Evolutionary conservation across 2,329 filamentous ascomycete genomes (phyloP), one percentile per base, ranked within the genome.

Genomic region (Neopestalotiopsis rosae): DNA sequence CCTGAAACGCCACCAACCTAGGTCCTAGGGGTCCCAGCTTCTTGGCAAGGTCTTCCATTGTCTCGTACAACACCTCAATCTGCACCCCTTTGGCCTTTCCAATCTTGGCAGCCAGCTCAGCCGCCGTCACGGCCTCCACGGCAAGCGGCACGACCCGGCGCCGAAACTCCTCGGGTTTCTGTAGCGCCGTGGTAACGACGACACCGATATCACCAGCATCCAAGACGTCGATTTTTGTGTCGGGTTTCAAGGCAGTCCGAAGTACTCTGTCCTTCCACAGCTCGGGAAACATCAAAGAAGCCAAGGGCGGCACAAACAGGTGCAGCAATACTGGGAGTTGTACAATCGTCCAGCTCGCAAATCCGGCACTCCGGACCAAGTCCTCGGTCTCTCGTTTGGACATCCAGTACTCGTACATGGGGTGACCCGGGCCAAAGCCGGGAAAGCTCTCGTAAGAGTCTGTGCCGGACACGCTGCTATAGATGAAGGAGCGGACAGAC

Each of bases 341-440:
- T 0, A 65, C 38, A 38, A 68, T 61, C 2, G 67, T 68, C 61
- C 45, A 65, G 52, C n/a, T 42, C 49, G n/a, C 28, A 30, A 68
- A 68, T 9, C 67, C 61, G 4, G 34, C 61, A 38, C 42, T 34
- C 14, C 67, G 45, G 6, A 68, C 67, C n/a, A 65, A 61, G 24
- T 68, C 30, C 67, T 68, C 67, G 17, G 61, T 49, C 24, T 45
- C 67, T 32, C 61, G 45, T 52, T 68, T 68, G 12, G 61, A 20
- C 28, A 32, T 12, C 67, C 67, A 68, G 20, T 68, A 68, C 10
- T 49, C 61, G 14, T 65, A 68, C 61, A 45, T 45, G n/a, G 42
- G 32, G 17, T 45, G 32, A 7, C 59, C 38, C 20, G 67, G 67
- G 28, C 61, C 67, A 30, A 20, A 64, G 12, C 28, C 24, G 10